Evolutionary conservation across 2,329 filamentous ascomycete species (phyloP), one percentile per base, ranked within the genome.

Genomic region (Zymoseptoria crescenta): DNA sequence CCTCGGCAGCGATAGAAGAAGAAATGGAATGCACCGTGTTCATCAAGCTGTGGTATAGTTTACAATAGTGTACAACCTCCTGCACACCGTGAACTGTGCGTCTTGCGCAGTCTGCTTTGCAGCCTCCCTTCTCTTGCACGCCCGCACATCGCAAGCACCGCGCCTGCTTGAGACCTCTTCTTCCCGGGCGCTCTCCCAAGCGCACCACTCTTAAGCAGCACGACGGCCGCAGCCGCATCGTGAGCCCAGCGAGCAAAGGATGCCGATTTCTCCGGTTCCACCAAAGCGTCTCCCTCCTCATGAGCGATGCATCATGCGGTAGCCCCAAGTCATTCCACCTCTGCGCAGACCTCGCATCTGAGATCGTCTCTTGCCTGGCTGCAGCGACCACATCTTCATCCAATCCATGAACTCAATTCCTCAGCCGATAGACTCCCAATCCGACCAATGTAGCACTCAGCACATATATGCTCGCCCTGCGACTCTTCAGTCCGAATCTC

Each of bases 391-490:
- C 49, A 24, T 51, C 20, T 51, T 51, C 5, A 61, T 68, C 6
- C 10, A n/a, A 13, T 7, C 10, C 2, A n/a, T 16, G 3, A 7
- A 1, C 56, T 66, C 62, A 70, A 58, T 69, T 64, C 45, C 57
- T 56, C 70, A 72, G 72, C 70, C 74, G 70, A 72, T 78, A 80
- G 27, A 75, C 67, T 2, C 77, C 78, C 67, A 79, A 49, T 2
- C 75, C 77, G 6, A 78, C 74, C 67, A 79, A 67, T 5, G 69
- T 67, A 1, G 70, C 70, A 35, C 74, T 73, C 49, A 75, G 71
- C 28, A 69, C 72, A 20, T 74, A 75, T 16, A 80, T 74, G 3
- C 74, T 74, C 3, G 70, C 68, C 62, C 72, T 68, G 48, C 78
- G 64, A 54, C 73, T 72, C 4, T 67, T 65, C 69, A 80, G 72